Conservation (phyloP, 148 eudicot species). For the Vaccinium corymbosum region DNA sequence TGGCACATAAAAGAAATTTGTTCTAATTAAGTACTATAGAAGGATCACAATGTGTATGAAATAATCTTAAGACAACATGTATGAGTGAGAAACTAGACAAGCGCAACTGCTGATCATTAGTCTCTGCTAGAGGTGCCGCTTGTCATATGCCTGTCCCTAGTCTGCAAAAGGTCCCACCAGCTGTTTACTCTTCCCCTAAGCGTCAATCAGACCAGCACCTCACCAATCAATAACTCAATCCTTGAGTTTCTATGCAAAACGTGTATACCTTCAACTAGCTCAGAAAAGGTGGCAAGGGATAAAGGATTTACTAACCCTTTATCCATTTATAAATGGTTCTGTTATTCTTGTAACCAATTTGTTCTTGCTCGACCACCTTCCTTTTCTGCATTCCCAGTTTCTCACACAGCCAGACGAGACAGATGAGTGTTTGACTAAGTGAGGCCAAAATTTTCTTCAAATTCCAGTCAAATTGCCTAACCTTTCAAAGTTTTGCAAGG, state of each 20-base stretch:
- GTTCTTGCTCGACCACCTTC: background rate
- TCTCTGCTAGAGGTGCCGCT: background rate
- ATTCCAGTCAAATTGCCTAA: background rate
- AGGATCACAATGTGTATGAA: background rate
- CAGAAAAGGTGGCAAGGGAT: background rate
- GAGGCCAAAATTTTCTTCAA: background rate
- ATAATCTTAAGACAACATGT: background rate
- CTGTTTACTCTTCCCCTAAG: background rate
- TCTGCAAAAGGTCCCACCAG: background rate
- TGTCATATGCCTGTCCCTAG: too few relatives aligned
- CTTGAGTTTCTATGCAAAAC: background rate
- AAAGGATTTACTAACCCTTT: background rate
- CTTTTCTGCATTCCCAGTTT: conserved; percentile 1
- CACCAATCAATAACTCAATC: background rate
- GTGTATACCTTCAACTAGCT: background rate
- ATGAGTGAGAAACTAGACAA: background rate
- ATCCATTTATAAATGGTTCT: too few relatives aligned
- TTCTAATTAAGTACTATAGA: background rate
- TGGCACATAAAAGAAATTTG: background rate
- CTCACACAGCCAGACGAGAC: background rate
- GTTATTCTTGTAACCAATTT: background rate
- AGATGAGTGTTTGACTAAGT: background rate
- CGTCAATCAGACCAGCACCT: background rate
- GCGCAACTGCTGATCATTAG: background rate
- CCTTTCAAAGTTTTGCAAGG: background rate